phyloP scores from a whole-genome alignment of 192 early-diverging fungal species.

The Spizellomyces punctatus region DNA sequence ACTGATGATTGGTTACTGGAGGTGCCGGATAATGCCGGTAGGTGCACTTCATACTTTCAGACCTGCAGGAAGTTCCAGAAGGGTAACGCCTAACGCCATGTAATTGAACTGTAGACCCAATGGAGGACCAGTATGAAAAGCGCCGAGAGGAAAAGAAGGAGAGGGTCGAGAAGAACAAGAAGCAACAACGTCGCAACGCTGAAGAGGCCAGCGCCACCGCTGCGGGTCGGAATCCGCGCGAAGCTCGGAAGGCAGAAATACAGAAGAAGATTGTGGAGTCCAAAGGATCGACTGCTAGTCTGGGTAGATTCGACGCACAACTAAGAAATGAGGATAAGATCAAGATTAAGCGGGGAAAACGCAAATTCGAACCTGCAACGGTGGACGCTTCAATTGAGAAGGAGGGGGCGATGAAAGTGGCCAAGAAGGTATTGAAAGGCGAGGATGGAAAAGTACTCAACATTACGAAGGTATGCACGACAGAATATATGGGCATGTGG shows the following conservation, averaged over 20 bases:
- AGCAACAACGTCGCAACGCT: slow-evolving; percentile 81
- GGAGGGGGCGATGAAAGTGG: slow-evolving; percentile 38
- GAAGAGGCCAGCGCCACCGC: slow-evolving; percentile 72
- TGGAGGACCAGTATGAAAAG: slow-evolving; percentile 84
- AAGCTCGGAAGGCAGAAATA: slow-evolving; percentile 75
- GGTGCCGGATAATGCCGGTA: slow-evolving; percentile 73
- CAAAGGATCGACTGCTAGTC: slow-evolving; percentile 83
- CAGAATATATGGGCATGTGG: not conserved
- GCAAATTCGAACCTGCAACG: slow-evolving; percentile 48
- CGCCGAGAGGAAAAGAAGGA: slow-evolving; percentile 83
- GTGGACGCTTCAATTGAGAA: slow-evolving; percentile 30
- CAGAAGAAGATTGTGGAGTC: slow-evolving; percentile 71
- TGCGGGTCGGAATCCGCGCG: slow-evolving; percentile 47
- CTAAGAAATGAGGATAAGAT: slow-evolving; percentile 81
- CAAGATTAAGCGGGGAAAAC: slow-evolving; percentile 62
- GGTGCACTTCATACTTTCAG: slow-evolving; percentile 5
- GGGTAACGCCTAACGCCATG: not conserved
- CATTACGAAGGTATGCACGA: slow-evolving; percentile 35
- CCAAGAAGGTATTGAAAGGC: slow-evolving; percentile 41
- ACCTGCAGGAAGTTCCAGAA: too few relatives aligned
- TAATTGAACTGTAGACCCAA: slow-evolving; percentile 62
- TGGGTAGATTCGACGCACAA: slow-evolving; percentile 89
- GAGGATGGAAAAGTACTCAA: slow-evolving; percentile 37
- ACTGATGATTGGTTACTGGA: slow-evolving; percentile 92
- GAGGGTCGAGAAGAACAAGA: slow-evolving; percentile 84